Conservation (phyloP, 2,329 filamentous ascomycete species). For the Fusarium sp. region DNA sequence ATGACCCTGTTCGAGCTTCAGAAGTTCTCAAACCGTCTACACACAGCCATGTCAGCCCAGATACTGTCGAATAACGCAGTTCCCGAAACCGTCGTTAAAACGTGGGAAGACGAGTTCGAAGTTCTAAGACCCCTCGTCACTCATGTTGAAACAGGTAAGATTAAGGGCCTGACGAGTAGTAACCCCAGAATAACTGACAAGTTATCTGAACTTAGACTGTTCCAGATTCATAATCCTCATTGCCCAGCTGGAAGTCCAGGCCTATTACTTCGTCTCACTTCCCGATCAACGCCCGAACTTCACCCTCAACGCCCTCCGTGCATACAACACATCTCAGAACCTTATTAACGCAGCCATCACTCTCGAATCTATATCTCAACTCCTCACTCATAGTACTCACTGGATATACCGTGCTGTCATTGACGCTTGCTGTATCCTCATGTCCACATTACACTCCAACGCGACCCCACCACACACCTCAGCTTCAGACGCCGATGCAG, state of each 20-base stretch:
- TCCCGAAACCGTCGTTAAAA: constrained; percentile 59
- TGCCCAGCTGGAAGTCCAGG: constrained; percentile 65
- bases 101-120: constrained; percentile 66
- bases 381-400: constrained; percentile 62
- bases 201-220: constrained; percentile 52
- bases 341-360: constrained; percentile 58
- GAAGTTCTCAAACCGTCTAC: constrained; percentile 63
- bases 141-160: constrained; percentile 59
- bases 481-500: constrained; percentile 47
- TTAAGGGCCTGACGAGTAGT: not conserved
- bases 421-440: constrained; percentile 59
- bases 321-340: constrained; percentile 61
- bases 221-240: constrained; percentile 62
- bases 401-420: constrained; percentile 62
- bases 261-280: constrained; percentile 63
- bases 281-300: constrained; percentile 54
- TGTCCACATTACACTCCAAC: constrained; percentile 60
- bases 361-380: constrained; percentile 55
- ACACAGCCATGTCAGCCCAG: constrained; percentile 60
- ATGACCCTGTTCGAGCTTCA: constrained; percentile 60
- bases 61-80: constrained; percentile 61
- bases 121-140: constrained; percentile 60
- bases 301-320: constrained; percentile 59
- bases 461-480: constrained; percentile 51
- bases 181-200: not conserved